phyloP scores from a whole-genome alignment of 495 filamentous ascomycete genomes.

The Penicillium chermesinum region DNA sequence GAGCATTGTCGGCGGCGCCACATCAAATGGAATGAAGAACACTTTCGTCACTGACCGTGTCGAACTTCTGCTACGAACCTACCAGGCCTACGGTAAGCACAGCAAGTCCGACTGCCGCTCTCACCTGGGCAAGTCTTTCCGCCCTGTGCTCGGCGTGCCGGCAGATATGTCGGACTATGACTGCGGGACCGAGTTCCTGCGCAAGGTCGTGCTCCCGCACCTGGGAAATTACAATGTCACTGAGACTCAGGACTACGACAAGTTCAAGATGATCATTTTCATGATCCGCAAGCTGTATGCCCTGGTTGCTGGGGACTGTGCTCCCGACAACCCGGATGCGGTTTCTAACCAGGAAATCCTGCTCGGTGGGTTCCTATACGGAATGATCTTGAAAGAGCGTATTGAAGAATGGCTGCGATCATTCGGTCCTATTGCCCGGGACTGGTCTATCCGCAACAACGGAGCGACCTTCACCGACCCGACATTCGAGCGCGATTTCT shows the following conservation, averaged over 20 bases:
- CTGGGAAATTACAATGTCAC: conserved; percentile 77
- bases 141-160: conserved; percentile 73
- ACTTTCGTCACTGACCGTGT: conserved; percentile 94
- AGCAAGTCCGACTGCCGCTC: conserved; percentile 70
- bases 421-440: conserved; percentile 53
- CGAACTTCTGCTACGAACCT: conserved; percentile 85
- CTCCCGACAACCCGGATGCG: conserved; percentile 91
- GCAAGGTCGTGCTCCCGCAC: conserved; percentile 85
- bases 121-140: conserved; percentile 85
- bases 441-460: conserved; percentile 64
- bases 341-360: conserved; percentile 92
- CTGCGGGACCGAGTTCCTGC: conserved; percentile 81
- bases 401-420: conserved; percentile 80
- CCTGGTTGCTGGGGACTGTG: conserved; percentile 85
- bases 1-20: conserved; percentile 66
- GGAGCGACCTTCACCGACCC: conserved; percentile 61
- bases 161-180: conserved; percentile 80
- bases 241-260: conserved; percentile 76
- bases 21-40: conserved; percentile 72
- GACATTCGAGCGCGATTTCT: conserved; percentile 72
- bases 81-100: conserved; percentile 82
- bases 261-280: conserved; percentile 90
- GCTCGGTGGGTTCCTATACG: conserved; percentile 87
- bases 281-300: conserved; percentile 95
- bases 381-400: conserved; percentile 90